phyloP scores from a whole-genome alignment of 2,329 filamentous ascomycete species.

The Neofusicoccum sp. region DNA sequence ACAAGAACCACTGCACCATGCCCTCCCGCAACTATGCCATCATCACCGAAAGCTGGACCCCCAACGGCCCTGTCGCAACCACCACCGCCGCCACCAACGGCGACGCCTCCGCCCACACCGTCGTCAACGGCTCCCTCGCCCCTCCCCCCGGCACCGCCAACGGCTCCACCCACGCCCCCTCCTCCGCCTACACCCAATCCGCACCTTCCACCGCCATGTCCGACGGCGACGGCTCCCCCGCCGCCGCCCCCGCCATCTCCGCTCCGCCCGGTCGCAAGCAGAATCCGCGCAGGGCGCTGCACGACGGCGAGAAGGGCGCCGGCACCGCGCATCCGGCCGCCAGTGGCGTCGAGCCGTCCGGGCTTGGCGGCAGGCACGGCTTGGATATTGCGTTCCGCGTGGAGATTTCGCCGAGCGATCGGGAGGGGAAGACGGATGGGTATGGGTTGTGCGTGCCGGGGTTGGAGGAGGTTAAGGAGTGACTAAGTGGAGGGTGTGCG shows the following conservation, averaged over 20 bases:
- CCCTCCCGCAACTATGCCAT: constrained; percentile 64
- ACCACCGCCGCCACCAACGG: constrained; percentile 25
- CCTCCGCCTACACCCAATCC: constrained; percentile 23
- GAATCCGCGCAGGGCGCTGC: constrained; percentile 62
- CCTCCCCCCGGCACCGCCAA: constrained; percentile 24
- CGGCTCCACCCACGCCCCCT: constrained; percentile 22
- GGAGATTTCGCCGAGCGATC: constrained; percentile 46
- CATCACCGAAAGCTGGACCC: constrained; percentile 53
- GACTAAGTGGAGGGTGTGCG: too few species aligned
- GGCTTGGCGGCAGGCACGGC: constrained; percentile 44
- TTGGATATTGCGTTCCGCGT: constrained; percentile 50
- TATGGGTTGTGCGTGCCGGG: constrained; percentile 52
- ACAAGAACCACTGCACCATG: constrained; percentile 83
- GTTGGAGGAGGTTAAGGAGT: too few species aligned
- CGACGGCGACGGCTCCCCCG: not conserved
- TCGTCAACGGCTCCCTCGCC: constrained; percentile 13
- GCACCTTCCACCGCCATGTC: not conserved
- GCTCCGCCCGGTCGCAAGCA: constrained; percentile 48
- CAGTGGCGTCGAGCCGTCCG: constrained; percentile 39
- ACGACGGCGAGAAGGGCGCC: constrained; percentile 72
- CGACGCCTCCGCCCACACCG: constrained; percentile 24
- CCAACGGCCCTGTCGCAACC: constrained; percentile 19
- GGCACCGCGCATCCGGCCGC: constrained; percentile 78
- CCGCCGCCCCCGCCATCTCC: not conserved
- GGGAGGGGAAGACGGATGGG: constrained; percentile 47